Base-by-base conservation (phyloP, 208 protist genomes). In the Wallacemonas sp. region DNA sequence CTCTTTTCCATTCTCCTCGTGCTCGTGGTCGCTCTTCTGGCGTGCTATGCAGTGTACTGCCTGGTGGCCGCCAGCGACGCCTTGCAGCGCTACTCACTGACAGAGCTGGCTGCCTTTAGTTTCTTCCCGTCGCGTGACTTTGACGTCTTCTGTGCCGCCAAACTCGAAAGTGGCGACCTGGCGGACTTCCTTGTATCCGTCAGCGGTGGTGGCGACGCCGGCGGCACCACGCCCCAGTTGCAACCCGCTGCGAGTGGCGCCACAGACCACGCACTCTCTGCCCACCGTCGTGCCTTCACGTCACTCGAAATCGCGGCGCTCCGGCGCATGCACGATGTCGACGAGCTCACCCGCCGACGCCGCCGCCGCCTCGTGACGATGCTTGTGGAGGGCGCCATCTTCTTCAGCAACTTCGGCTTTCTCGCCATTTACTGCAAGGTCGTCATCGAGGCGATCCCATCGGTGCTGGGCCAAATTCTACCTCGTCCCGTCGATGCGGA, bases 391-490 rank as follows among this genome's bases (percentile, higher is more conserved):
- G 44, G 81, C 23, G 68, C 87, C 9, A 61, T 92, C 0, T 88
- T 92, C 61, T 65, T 82, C 30, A 83, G 72, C 68, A 92, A 92
- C 68, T 92, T 84, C 64, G 86, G 86, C 32, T 36, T 75, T 30
- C 72, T 92, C 19, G 74, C 88, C 21, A 81, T 92, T 44, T 92
- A 92, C 65, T 61, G 74, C 19, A 76, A 77, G 46, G 82, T 92
- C n/a, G 88, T 92, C 46, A 68, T 73, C 1, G 82, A 88, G 41
- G 86, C 82, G 4, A 87, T 92, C 69, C 86, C 86, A 17, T 79
- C 82, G 12, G 80, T 88, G 0, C 67, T 88, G 21, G 21, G 55
- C 1, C 57, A 52, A 27, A 58, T 85, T 34, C 26, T 58, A 9
- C 29, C 16, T 4, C n/a, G 2, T 24, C 24, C 6, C 19, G 30